A percentile compares a stretch with the other conserved stretches of the same genome.
phyloP scores from a whole-genome alignment of 83 land plant species.

The Isoetes engelmannii region DNA sequence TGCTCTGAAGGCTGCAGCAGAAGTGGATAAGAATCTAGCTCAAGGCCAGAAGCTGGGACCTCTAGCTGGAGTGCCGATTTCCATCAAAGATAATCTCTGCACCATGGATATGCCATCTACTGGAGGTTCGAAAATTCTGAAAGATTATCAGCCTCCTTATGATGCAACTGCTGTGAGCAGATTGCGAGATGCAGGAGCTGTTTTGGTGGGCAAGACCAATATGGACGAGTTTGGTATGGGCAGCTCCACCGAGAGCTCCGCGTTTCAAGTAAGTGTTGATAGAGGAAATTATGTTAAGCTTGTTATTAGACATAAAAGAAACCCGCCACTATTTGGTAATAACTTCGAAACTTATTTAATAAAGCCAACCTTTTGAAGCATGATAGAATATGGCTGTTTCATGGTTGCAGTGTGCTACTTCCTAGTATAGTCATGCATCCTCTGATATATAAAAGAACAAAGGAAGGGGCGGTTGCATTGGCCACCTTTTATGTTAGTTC shows the following conservation, averaged over 20 bases:
- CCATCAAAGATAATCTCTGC: conserved; percentile 86
- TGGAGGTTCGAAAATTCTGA: conserved; percentile 73
- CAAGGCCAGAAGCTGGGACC: conserved; percentile 46
- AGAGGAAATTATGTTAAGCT: too few relatives aligned
- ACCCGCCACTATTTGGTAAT: too few relatives aligned
- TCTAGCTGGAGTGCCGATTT: conserved; percentile 68
- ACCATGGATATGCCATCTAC: conserved; percentile 82
- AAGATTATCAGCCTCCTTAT: conserved; percentile 70
- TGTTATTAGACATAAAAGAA: too few relatives aligned
- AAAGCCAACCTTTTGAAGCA: too few relatives aligned
- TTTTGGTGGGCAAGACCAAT: conserved; percentile 87
- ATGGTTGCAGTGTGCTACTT: too few relatives aligned
- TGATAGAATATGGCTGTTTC: too few relatives aligned
- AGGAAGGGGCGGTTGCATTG: too few relatives aligned
- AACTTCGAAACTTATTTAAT: too few relatives aligned
- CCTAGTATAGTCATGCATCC: too few relatives aligned
- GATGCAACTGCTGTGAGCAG: conserved; percentile 85
- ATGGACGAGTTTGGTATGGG: conserved; percentile 99
- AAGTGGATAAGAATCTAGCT: conserved; percentile 42
- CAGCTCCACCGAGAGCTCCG: conserved; percentile 84
- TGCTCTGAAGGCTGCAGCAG: conserved; percentile 48
- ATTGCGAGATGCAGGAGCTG: conserved; percentile 56
- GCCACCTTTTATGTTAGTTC: too few relatives aligned
- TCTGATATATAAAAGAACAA: too few relatives aligned
- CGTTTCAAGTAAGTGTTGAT: conserved; percentile 77